phyloP scores from a whole-genome alignment of 768 basidiomycete species.

The Leucosporidium scottii region DNA sequence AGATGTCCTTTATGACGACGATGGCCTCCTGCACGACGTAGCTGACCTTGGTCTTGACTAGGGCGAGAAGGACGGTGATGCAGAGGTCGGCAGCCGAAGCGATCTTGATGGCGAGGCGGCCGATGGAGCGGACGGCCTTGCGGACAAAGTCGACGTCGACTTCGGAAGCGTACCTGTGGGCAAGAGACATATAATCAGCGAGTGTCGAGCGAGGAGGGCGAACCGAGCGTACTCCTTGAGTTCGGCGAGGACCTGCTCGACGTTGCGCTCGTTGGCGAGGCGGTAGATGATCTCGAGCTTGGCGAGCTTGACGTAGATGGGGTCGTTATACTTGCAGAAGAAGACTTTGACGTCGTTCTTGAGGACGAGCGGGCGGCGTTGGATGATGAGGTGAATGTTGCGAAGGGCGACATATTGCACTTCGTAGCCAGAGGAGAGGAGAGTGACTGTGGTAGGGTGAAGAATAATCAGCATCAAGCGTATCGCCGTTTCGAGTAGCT shows the following conservation, averaged over 20 bases:
- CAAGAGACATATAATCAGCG: neutral
- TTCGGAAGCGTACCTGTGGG: constrained; percentile 82
- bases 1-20: constrained; percentile 97
- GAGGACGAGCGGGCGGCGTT: constrained; percentile 80
- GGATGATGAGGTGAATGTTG: constrained; percentile 95
- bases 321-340: constrained; percentile 99
- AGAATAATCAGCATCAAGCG: constrained; percentile 1
- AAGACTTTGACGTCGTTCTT: constrained; percentile 98
- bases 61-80: constrained; percentile 72
- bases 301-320: constrained; percentile 96
- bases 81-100: constrained; percentile 79
- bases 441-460: constrained; percentile 56
- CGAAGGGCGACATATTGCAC: constrained; percentile 96
- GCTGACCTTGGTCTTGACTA: constrained; percentile 86
- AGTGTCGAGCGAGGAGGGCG: no score
- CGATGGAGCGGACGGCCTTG: constrained; percentile 94
- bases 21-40: constrained; percentile 97
- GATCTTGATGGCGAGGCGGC: constrained; percentile 96
- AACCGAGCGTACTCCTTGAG: constrained; percentile 68
- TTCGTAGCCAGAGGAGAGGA: constrained; percentile 93
- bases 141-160: constrained; percentile 97
- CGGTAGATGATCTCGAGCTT: constrained; percentile 99
- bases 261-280: constrained; percentile 88
- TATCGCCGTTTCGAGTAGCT: neutral
- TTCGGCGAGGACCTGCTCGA: constrained; percentile 83